A percentile compares a stretch with the other conserved stretches of the same genome.
phyloP scores from a whole-genome alignment of 73 alveolate genomes.

The Urostyla sp. region DNA sequence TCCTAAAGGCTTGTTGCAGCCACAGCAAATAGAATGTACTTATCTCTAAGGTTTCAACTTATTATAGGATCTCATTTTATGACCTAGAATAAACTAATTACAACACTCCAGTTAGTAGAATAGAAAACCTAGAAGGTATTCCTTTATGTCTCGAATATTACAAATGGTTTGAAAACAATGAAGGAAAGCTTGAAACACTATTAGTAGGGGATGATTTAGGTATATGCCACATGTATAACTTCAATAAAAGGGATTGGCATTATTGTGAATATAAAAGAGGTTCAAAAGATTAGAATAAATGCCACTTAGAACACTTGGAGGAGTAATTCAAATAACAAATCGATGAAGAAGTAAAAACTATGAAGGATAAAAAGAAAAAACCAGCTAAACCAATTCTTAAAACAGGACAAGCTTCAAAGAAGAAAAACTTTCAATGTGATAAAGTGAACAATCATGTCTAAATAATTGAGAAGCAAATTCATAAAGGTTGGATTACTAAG shows the following conservation, averaged over 20 bases:
- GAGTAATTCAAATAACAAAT: conserved; percentile 12
- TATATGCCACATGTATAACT: conserved; percentile 69
- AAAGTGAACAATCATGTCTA: conserved; percentile 36
- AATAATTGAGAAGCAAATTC: conserved; percentile 59
- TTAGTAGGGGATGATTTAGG: conserved; percentile 85
- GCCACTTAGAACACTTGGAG: conserved; percentile 59
- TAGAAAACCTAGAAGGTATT: conserved; percentile 72
- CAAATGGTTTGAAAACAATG: conserved; percentile 54
- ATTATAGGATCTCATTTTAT: conserved; percentile 57
- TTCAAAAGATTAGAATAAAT: conserved; percentile 30
- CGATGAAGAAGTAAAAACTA: background rate
- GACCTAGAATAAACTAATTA: conserved; percentile 67
- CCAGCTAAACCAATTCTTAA: background rate
- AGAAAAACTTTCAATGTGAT: background rate
- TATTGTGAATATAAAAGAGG: conserved; percentile 67
- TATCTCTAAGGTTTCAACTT: background rate
- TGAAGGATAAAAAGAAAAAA: background rate
- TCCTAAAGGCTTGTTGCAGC: conserved; percentile 82
- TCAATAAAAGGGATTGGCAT: conserved; percentile 73
- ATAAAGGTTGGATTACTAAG: conserved; percentile 80
- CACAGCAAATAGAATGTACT: conserved; percentile 64
- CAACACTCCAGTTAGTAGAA: conserved; percentile 69
- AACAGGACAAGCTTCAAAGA: background rate
- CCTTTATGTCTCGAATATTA: conserved; percentile 75
- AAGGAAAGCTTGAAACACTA: conserved; percentile 56